Conservation (phyloP, 129 eudicot genomes). For the Saposhnikovia divaricata region DNA sequence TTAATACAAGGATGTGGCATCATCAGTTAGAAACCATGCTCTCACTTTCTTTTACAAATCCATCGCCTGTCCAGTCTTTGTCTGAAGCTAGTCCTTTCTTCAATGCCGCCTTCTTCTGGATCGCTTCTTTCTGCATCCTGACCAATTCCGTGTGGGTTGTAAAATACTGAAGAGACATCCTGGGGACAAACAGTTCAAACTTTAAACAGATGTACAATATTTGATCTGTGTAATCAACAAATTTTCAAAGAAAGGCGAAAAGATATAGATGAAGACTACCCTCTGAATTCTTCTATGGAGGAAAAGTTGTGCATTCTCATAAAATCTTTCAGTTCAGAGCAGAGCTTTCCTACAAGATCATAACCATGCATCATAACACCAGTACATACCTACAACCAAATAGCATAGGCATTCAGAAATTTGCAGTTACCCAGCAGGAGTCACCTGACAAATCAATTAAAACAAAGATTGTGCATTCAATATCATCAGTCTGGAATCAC, state of each 20-base stretch:
- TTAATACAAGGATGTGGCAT: background rate
- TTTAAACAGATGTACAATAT: background rate
- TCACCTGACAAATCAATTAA: background rate
- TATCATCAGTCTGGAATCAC: background rate
- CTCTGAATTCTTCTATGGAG: conserved; percentile 90
- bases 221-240: background rate
- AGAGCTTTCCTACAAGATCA: conserved; percentile 61
- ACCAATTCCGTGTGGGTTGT: conserved; percentile 90
- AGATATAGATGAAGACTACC: conserved; percentile 36
- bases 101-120: conserved; percentile 52
- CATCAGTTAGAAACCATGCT: conserved; percentile 89
- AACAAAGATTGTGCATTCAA: background rate
- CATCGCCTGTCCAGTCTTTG: conserved; percentile 99
- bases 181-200: conserved; percentile 16
- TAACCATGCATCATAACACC: conserved; percentile 99
- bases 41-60: conserved; percentile 87
- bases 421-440: background rate
- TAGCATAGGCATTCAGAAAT: background rate
- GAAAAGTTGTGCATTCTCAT: conserved; percentile 89
- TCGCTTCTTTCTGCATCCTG: conserved; percentile 82
- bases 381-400: conserved; percentile 72
- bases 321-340: conserved; percentile 90
- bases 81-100: conserved; percentile 81
- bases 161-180: conserved; percentile 79
- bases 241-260: background rate